Evolutionary conservation across 306 rosid species (phyloP).

Genomic region (Corylus avellana): DNA sequence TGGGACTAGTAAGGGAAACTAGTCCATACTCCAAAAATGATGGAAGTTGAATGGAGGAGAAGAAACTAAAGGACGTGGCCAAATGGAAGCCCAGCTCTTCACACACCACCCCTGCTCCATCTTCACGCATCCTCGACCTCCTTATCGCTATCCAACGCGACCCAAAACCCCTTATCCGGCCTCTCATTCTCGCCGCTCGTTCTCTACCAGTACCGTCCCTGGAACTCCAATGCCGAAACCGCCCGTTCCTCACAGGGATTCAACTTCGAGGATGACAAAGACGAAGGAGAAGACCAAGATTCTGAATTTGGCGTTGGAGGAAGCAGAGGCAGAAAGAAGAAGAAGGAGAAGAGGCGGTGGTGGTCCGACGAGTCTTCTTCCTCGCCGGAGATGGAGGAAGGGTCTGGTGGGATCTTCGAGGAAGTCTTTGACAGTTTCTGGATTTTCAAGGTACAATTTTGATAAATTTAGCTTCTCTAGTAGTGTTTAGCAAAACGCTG

Average conservation of each 20-base stretch:
- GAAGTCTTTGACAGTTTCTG: constrained; percentile 60
- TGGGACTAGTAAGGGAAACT: too few relatives aligned
- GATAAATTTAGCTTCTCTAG: background rate
- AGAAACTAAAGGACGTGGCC: constrained; percentile 44
- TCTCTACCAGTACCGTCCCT: constrained; percentile 59
- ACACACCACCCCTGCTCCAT: constrained; percentile 40
- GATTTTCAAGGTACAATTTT: constrained; percentile 68
- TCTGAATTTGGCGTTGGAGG: constrained; percentile 22
- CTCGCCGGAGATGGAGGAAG: constrained; percentile 38
- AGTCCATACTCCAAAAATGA: background rate
- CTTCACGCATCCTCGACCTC: constrained; percentile 32
- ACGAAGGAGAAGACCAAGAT: constrained; percentile 28
- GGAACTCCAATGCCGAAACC: constrained; percentile 81
- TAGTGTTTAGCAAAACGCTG: background rate
- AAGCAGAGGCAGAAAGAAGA: constrained; percentile 11
- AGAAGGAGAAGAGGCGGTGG: constrained; percentile 61
- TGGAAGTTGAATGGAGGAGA: constrained; percentile 18
- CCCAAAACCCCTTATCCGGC: constrained; percentile 20
- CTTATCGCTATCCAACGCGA: constrained; percentile 45
- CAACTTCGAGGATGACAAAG: constrained; percentile 32
- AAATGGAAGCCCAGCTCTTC: constrained; percentile 53
- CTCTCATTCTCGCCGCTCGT: constrained; percentile 38
- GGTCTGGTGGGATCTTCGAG: constrained; percentile 45
- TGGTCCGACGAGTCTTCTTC: constrained; percentile 62
- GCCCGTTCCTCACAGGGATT: constrained; percentile 46